These are phyloP conservation scores for Scedosporium apiospermum DNA, from an alignment of 2,329 filamentous ascomycete species.

Conservation along the genomic window DNA sequence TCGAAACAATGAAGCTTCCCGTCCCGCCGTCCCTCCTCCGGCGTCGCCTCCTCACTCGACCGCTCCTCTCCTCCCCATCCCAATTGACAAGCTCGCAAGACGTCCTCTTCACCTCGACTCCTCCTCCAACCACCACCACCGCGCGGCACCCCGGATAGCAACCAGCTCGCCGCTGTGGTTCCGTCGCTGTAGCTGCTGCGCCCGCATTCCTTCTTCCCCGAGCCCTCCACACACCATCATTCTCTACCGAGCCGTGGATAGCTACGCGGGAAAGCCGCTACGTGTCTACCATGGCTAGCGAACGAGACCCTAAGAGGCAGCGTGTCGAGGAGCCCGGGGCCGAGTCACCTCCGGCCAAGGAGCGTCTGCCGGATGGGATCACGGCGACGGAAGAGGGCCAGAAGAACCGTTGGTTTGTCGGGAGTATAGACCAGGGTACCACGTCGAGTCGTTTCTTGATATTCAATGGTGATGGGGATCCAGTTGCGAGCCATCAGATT, in stretches of 20 bases:
- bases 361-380: conserved; percentile 19
- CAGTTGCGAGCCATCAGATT: conserved; percentile 74
- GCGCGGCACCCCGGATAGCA: neutral
- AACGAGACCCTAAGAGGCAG: neutral
- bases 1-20: neutral
- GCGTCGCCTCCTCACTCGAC: neutral
- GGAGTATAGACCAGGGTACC: conserved; percentile 84
- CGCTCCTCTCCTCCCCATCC: neutral
- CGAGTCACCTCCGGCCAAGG: neutral
- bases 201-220: neutral
- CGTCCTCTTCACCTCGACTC: neutral
- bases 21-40: neutral
- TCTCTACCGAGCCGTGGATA: neutral
- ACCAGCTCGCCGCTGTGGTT: neutral
- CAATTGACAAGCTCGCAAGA: neutral
- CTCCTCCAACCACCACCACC: neutral
- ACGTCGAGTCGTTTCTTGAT: conserved; percentile 86
- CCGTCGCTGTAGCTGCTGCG: neutral
- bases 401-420: conserved; percentile 56
- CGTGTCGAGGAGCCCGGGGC: neutral
- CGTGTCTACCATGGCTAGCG: neutral
- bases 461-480: conserved; percentile 70
- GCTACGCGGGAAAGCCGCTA: neutral
- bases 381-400: conserved; percentile 21
- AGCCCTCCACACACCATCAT: neutral